These are phyloP conservation scores for Cutaneotrichosporon mucoides DNA, from an alignment of 1,284 basidiomycete genomes.

Conservation along the genomic window DNA sequence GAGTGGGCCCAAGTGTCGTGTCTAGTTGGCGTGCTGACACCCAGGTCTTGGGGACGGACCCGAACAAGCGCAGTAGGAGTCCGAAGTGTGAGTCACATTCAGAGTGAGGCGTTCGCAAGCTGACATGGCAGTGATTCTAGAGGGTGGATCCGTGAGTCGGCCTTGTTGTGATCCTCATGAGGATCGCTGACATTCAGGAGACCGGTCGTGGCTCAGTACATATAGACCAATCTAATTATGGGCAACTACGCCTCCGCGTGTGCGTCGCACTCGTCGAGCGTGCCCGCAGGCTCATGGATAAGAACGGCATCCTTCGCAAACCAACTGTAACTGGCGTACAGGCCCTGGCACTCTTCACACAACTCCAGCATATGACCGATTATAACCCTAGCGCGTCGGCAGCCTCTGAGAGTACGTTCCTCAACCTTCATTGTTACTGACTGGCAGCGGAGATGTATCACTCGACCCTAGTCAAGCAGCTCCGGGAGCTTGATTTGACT, in stretches of 20 bases:
- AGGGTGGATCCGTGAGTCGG: slow-evolving; percentile 22
- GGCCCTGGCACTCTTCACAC: slow-evolving; percentile 29
- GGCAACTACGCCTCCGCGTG: slow-evolving; percentile 21
- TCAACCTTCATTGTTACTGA: too few species aligned
- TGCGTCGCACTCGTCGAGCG: slow-evolving; percentile 33
- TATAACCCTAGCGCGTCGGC: slow-evolving; percentile 13
- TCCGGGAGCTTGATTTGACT: slow-evolving; percentile 26
- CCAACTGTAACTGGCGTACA: slow-evolving; percentile 35
- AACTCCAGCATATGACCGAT: slow-evolving; percentile 31
- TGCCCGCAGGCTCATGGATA: slow-evolving; percentile 31
- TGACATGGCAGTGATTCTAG: slow-evolving; percentile 33
- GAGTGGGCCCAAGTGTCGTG: slow-evolving; percentile 2
- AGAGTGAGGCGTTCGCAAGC: too few species aligned
- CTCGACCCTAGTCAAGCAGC: slow-evolving; percentile 28
- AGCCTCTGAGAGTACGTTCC: too few species aligned
- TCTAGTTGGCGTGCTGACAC: not conserved
- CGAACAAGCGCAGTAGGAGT: slow-evolving; percentile 7
- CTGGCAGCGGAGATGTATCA: slow-evolving; percentile 22
- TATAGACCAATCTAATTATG: slow-evolving; percentile 32
- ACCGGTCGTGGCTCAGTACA: not conserved
- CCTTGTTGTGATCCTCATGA: too few species aligned
- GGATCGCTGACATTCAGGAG: not conserved
- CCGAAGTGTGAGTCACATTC: too few species aligned
- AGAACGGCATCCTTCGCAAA: slow-evolving; percentile 24
- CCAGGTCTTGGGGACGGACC: slow-evolving; percentile 27